Evolutionary conservation across 495 filamentous ascomycete species (phyloP), one percentile per base, ranked within the genome.

Genomic region (Schizothecium vesticola): DNA sequence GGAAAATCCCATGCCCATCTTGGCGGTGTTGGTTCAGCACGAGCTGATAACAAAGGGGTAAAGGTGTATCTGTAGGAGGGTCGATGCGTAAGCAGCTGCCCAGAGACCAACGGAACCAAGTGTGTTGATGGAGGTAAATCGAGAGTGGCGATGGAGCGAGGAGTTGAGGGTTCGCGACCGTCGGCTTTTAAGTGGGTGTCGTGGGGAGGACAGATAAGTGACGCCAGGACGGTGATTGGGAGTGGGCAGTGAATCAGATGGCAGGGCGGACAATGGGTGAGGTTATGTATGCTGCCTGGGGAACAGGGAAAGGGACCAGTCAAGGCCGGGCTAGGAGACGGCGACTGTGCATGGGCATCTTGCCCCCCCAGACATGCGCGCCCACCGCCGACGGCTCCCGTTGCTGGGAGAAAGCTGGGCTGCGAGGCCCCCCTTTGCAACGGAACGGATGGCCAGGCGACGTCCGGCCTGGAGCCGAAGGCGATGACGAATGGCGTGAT

Each of bases 1-100:
- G n/a, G 74, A 76, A 69, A 72, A 70, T 62, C 69, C 61, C 64
- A 76, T 64, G 55, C 75, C 75, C 75, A 77, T 77, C 69, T 76
- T 77, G 68, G 71, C 71, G 71, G 70, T 75, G 60, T 73, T 69
- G 60, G 58, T 63, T 70, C 65, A 63, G 59, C 66, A 23, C 66
- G 59, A 61, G 51, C 43, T 56, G 66, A 56, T 26, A 29, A 68
- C 28, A 59, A 57, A 26, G 58, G 31, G 65, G 25, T 55, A 58
- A 33, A 63, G 58, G 43, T 51, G 43, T 61, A 63, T 71, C 71
- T 73, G 56, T 60, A 25, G 11, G n/a, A 43, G 51, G 60, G 56
- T 11, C 6, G n/a, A 68, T 61, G 57, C 26, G 71, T 73, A 66
- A 73, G 71, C 56, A 65, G 56, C 11, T 12, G 59, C 36, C 26